Percentiles rank a stretch among this genome's conserved stretches.
Conservation (phyloP, 768 basidiomycete species). For the Chalciporus piperatus region DNA sequence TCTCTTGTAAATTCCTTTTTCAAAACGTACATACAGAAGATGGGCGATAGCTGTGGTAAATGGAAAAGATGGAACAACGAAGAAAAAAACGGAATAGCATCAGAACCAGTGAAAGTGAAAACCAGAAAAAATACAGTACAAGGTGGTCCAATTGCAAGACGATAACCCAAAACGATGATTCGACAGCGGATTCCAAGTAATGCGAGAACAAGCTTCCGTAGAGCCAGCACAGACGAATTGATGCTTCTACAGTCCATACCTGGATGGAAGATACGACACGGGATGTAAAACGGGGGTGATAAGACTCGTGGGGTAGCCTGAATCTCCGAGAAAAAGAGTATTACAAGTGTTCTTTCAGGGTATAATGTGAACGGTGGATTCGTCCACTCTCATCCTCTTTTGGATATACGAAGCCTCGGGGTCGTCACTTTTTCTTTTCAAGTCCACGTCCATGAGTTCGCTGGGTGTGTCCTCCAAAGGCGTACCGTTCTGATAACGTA, state of each 20-base stretch:
- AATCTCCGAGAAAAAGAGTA: conserved; percentile 18
- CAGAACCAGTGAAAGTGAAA: conserved; percentile 14
- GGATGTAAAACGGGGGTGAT: conserved; percentile 18
- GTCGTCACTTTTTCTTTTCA: conserved; percentile 60
- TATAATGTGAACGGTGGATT: conserved; percentile 47
- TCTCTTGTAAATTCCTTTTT: conserved; percentile 16
- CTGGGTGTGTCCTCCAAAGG: conserved; percentile 40
- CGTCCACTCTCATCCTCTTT: conserved; percentile 75
- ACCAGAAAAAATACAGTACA: conserved; percentile 33
- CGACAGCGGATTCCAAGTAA: conserved; percentile 30
- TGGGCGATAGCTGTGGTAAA: conserved; percentile 25
- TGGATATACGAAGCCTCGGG: conserved; percentile 48
- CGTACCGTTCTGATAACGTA: conserved; percentile 33
- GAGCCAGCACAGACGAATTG: conserved; percentile 24
- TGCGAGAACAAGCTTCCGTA: conserved; percentile 28
- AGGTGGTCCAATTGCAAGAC: conserved; percentile 32
- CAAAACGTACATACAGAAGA: conserved; percentile 33
- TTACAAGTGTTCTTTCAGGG: conserved; percentile 43
- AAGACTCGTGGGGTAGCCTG: conserved; percentile 21
- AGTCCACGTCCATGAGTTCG: conserved; percentile 50
- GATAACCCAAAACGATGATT: conserved; percentile 33
- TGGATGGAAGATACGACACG: conserved; percentile 23
- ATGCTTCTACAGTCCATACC: conserved; percentile 29
- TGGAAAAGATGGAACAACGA: conserved; percentile 11
- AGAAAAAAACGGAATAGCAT: conserved; percentile 7